Evolutionary conservation across 768 basidiomycete genomes (phyloP).

Genomic region (Kondoa malvinella): DNA sequence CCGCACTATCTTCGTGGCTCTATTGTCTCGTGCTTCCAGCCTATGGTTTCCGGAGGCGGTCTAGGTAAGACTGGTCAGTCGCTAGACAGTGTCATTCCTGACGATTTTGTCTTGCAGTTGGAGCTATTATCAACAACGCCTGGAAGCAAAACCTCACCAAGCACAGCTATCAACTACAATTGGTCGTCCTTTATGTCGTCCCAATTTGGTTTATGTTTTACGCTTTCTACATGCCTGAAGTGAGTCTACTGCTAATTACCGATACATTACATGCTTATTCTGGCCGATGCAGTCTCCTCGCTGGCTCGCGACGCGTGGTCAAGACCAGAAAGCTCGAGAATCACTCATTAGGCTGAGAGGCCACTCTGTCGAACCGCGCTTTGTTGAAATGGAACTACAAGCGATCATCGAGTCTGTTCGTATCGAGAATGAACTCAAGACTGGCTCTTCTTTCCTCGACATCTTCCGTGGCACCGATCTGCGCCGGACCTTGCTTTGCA

Average conservation of each 20-base stretch:
- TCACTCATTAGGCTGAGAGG: constrained; percentile 13
- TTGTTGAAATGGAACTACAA: constrained; percentile 11
- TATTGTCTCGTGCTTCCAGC: constrained; percentile 13
- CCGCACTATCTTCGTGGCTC: constrained; percentile 16
- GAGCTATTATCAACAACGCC: constrained; percentile 8
- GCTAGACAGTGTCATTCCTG: no score
- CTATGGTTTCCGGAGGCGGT: not conserved
- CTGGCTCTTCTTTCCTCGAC: constrained; percentile 6
- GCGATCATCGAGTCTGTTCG: constrained; percentile 10
- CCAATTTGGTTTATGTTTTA: constrained; percentile 5
- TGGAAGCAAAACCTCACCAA: not conserved
- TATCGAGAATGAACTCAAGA: not conserved
- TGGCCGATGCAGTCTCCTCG: constrained; percentile 11
- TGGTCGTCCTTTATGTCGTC: constrained; percentile 8
- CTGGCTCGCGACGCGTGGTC: constrained; percentile 12
- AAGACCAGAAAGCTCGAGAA: constrained; percentile 11
- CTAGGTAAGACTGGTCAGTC: no score
- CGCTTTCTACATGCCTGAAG: no score
- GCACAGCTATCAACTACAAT: constrained; percentile 12
- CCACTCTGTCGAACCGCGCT: constrained; percentile 11
- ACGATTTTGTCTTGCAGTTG: no score
- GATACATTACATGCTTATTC: no score
- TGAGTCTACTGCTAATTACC: no score
- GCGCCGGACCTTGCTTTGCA: constrained; percentile 14
- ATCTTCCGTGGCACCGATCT: constrained; percentile 18